Evolutionary conservation across 345 rosid species (phyloP), one percentile per base, ranked within the genome.

Genomic region (Barbarea vulgaris): DNA sequence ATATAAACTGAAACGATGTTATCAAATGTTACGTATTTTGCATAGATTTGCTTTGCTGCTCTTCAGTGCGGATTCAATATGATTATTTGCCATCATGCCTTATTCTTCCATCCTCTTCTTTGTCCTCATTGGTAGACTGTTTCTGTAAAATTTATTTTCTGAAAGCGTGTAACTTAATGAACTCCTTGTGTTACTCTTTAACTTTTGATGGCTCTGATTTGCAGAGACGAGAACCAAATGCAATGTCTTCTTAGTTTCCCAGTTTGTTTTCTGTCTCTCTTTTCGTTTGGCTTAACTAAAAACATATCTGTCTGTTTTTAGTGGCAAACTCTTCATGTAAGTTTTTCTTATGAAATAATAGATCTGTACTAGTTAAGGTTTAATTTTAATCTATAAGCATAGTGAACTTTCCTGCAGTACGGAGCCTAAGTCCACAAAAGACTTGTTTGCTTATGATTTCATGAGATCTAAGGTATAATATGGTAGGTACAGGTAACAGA

Each of bases 381-480:
- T 39, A 52, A 12, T 9, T 24, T 18, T 41, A 3, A 65, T 75
- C 19, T 17, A 18, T 37, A 28, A 69, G 79, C 13, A 19, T 67
- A 53, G 50, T 39, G 33, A 57, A 75, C 36, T 67, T 51, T 39
- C 18, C 48, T 18, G 79, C 67, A 47, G 50, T 59, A 30, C 46
- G 22, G 34, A 64, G 34, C 61, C 47, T 12, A 55, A 42, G 27
- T 44, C 57, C 37, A 27, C 46, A 19, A 18, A 47, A 48, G 3
- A 58, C 11, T 57, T 75, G 12, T 74, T 24, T 54, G 64, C 34
- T 33, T 36, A 46, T 33, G 6, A 48, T 47, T 22, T 36, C 67
- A 57, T 44, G 57, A 73, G 56, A 54, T 65, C 22, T 74, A 28
- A 25, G 60, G 58, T 57, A 50, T 14, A 47, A 44, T 74, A 27